Evolutionary conservation across 2,329 filamentous ascomycete species (phyloP).

Genomic region (Penicillium sp.): DNA sequence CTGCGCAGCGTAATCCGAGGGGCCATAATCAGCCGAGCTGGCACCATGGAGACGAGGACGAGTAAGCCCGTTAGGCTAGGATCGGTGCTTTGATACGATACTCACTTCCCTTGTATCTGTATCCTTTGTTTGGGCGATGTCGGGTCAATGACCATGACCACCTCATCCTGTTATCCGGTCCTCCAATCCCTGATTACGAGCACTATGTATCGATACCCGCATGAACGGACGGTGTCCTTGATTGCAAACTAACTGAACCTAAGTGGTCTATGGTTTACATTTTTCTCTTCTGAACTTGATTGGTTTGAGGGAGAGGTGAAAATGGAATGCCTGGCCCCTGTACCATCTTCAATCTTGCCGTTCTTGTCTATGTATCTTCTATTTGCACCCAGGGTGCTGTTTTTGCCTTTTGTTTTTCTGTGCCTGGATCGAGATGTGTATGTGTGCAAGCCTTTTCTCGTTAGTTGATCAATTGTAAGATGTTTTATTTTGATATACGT

Average conservation of each 20-base stretch:
- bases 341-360: constrained; percentile 1
- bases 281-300: background rate
- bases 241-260: constrained; percentile 1
- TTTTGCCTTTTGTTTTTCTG: background rate
- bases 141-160: no score
- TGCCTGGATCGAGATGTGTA: background rate
- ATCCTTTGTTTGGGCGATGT: background rate
- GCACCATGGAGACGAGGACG: constrained; percentile 43
- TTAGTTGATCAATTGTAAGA: constrained; percentile 1
- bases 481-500: background rate
- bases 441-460: background rate
- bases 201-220: constrained; percentile 27
- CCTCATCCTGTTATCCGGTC: no score
- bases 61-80: constrained; percentile 16
- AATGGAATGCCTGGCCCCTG: constrained; percentile 3
- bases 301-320: background rate
- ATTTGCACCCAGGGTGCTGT: background rate
- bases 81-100: background rate
- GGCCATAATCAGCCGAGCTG: constrained; percentile 40
- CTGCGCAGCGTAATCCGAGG: constrained; percentile 24
- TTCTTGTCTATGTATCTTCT: constrained; percentile 5
- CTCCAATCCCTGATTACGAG: constrained; percentile 17
- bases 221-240: constrained; percentile 6
- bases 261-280: background rate
- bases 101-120: background rate